These are phyloP conservation scores for Mycena galopus DNA, from an alignment of 768 basidiomycete genomes.

Conservation along the genomic window DNA sequence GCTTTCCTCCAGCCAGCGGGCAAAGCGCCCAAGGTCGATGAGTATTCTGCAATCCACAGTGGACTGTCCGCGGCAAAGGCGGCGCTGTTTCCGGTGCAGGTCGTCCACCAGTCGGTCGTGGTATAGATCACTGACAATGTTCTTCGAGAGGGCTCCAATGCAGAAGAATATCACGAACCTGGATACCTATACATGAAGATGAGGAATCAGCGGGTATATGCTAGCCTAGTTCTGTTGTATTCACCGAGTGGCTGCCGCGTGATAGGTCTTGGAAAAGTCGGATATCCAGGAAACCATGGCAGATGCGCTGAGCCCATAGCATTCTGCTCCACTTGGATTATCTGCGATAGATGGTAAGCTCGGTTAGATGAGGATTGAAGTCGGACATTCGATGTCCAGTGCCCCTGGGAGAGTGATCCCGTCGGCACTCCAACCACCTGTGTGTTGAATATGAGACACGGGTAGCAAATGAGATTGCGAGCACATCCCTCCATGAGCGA, in stretches of 20 bases:
- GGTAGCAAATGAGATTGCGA: not conserved
- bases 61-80: slow-evolving; percentile 65
- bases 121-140: slow-evolving; percentile 66
- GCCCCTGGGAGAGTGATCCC: slow-evolving; percentile 75
- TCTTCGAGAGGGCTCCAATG: not conserved
- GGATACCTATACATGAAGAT: slow-evolving; percentile 50
- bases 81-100: slow-evolving; percentile 72
- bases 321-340: slow-evolving; percentile 63
- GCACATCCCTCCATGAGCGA: slow-evolving; percentile 64
- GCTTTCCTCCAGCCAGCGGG: slow-evolving; percentile 70
- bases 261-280: slow-evolving; percentile 73
- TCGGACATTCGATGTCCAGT: slow-evolving; percentile 72
- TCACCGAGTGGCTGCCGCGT: slow-evolving; percentile 58
- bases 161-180: slow-evolving; percentile 42
- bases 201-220: not conserved
- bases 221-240: not conserved
- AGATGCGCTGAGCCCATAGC: slow-evolving; percentile 66
- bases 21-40: slow-evolving; percentile 63
- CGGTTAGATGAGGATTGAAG: not conserved
- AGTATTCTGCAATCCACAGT: slow-evolving; percentile 71
- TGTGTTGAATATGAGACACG: not conserved
- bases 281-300: slow-evolving; percentile 75
- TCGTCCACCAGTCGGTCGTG: slow-evolving; percentile 76
- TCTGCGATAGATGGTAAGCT: slow-evolving; percentile 49
- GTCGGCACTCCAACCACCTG: slow-evolving; percentile 67